These are phyloP conservation scores for Chlorencoelia australis DNA, from an alignment of 2,329 filamentous ascomycete genomes.

Conservation along the genomic window DNA sequence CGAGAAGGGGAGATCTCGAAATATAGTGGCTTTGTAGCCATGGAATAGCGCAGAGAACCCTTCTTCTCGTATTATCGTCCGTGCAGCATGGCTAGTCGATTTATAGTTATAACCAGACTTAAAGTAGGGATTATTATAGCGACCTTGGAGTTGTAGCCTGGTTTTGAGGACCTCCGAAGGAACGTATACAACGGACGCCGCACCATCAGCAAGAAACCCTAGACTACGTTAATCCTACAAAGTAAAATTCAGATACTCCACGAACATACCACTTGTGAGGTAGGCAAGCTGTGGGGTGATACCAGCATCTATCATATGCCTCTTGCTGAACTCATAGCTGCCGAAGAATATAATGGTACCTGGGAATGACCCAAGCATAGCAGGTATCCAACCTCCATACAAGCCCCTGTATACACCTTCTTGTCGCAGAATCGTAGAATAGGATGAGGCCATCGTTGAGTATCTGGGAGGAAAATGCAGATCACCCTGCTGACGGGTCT, in stretches of 20 bases:
- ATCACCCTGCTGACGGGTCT: slow-evolving; percentile 94
- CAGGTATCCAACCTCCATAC: slow-evolving; percentile 89
- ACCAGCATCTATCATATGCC: slow-evolving; percentile 74
- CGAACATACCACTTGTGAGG: slow-evolving; percentile 60
- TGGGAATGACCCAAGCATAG: slow-evolving; percentile 83
- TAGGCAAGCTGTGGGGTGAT: slow-evolving; percentile 78
- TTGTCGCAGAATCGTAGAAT: slow-evolving; percentile 85
- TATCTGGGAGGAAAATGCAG: slow-evolving; percentile 90
- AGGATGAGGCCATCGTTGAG: slow-evolving; percentile 79
- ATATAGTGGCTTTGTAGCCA: slow-evolving; percentile 94
- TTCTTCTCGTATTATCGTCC: slow-evolving; percentile 75
- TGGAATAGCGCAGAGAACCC: slow-evolving; percentile 82
- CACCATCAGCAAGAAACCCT: slow-evolving; percentile 91
- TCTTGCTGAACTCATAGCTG: slow-evolving; percentile 91
- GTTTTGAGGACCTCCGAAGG: slow-evolving; percentile 97
- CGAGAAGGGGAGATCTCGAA: slow-evolving; percentile 89
- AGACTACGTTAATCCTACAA: not conserved
- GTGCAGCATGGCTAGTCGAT: slow-evolving; percentile 70
- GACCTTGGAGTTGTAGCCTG: slow-evolving; percentile 87
- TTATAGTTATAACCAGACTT: slow-evolving; percentile 93
- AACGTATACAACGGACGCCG: slow-evolving; percentile 87
- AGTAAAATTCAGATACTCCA: not conserved
- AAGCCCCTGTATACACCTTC: slow-evolving; percentile 79
- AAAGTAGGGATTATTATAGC: slow-evolving; percentile 91
- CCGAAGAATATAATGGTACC: slow-evolving; percentile 95